phyloP scores from a whole-genome alignment of 768 basidiomycete species.

The Pleurotus tuber-regium region DNA sequence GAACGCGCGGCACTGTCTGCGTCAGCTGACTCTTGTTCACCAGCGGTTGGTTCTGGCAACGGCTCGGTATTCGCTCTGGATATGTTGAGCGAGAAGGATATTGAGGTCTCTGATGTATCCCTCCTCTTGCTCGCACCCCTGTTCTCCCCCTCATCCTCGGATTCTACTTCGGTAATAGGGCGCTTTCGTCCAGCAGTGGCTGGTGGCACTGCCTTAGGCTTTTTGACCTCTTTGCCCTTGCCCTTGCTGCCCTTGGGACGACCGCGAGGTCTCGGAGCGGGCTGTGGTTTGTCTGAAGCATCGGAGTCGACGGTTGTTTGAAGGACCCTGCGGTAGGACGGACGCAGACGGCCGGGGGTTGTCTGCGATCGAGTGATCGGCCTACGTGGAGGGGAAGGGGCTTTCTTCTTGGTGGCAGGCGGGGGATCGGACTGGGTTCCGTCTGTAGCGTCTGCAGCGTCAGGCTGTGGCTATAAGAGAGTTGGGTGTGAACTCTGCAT shows the following conservation, averaged over 20 bases:
- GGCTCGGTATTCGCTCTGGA: slow-evolving; percentile 7
- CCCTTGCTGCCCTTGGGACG: slow-evolving; percentile 7
- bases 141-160: slow-evolving; percentile 10
- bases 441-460: neutral
- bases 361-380: slow-evolving; percentile 37
- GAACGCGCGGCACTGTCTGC: slow-evolving; percentile 2
- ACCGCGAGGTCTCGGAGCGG: neutral
- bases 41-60: slow-evolving; percentile 1
- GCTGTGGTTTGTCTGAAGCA: neutral
- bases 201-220: neutral
- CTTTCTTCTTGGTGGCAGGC: slow-evolving; percentile 1
- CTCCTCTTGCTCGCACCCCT: slow-evolving; percentile 7
- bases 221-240: slow-evolving; percentile 4
- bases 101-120: slow-evolving; percentile 2
- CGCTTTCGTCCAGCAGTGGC: slow-evolving; percentile 6
- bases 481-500: neutral
- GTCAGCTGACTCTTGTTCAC: neutral
- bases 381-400: slow-evolving; percentile 17
- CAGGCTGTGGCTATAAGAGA: neutral
- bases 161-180: slow-evolving; percentile 11
- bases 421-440: slow-evolving; percentile 4
- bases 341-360: slow-evolving; percentile 16
- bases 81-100: slow-evolving; percentile 7
- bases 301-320: slow-evolving; percentile 4
- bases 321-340: slow-evolving; percentile 25